Evolutionary conservation across 2,329 filamentous ascomycete genomes (phyloP).

Genomic region (Orbilia blumenaviensis): DNA sequence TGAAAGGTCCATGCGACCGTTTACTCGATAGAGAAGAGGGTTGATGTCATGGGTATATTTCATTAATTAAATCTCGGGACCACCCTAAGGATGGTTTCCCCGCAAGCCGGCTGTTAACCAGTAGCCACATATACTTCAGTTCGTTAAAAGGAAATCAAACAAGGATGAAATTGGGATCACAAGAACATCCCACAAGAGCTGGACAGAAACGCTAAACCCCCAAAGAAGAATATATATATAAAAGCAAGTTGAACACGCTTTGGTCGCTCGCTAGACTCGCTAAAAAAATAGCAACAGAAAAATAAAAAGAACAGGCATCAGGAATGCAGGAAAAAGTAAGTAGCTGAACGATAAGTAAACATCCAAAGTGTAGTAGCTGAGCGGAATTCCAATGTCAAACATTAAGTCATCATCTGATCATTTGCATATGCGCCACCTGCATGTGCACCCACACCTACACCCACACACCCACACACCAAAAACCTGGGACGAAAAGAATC

Average conservation of each 20-base stretch:
- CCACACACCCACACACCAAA: background rate
- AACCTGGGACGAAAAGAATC: background rate
- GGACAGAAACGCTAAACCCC: background rate
- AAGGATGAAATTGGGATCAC: background rate
- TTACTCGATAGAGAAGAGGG: background rate
- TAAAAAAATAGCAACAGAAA: conserved; percentile 2
- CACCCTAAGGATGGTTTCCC: background rate
- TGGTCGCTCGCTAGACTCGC: background rate
- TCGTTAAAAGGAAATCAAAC: background rate
- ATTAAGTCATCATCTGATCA: background rate
- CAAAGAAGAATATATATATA: background rate
- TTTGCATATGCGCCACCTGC: conserved; percentile 1
- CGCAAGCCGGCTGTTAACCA: background rate
- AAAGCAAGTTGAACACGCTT: background rate
- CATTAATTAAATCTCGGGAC: background rate
- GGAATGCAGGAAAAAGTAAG: background rate
- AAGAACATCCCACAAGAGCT: background rate
- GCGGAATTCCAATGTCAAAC: background rate
- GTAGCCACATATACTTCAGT: background rate
- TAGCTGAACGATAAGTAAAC: background rate
- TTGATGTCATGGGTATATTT: background rate
- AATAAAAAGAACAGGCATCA: background rate
- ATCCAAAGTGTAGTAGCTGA: background rate
- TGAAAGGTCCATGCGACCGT: background rate
- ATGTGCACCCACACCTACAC: conserved; percentile 3